phyloP scores from a whole-genome alignment of 306 rosid genomes.

The Corylus americana region DNA sequence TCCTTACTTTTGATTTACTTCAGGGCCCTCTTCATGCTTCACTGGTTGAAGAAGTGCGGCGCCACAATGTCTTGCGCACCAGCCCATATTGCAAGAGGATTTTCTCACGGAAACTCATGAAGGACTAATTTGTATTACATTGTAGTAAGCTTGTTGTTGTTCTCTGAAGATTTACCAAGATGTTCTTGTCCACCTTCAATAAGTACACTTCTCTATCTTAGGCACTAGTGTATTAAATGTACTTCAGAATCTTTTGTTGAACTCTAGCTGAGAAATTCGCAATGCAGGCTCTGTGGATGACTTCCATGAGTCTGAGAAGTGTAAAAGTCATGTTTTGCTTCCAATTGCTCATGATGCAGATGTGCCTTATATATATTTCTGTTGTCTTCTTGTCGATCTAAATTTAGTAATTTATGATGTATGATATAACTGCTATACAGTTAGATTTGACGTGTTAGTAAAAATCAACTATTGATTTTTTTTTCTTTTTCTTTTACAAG shows the following conservation, averaged over 20 bases:
- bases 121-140: slow-evolving; percentile 38
- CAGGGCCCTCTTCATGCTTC: slow-evolving; percentile 61
- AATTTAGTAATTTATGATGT: slow-evolving; percentile 20
- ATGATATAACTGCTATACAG: not conserved
- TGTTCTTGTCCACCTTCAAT: not conserved
- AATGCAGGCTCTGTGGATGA: not conserved
- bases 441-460: no score
- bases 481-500: no score
- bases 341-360: slow-evolving; percentile 15
- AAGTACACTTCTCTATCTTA: slow-evolving; percentile 7
- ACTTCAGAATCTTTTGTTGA: not conserved
- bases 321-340: slow-evolving; percentile 4
- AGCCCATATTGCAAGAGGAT: slow-evolving; percentile 80
- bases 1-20: slow-evolving; percentile 1
- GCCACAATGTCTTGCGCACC: slow-evolving; percentile 47
- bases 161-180: slow-evolving; percentile 1
- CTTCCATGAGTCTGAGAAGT: slow-evolving; percentile 7
- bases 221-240: slow-evolving; percentile 10
- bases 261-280: not conserved
- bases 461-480: no score
- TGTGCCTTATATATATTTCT: slow-evolving; percentile 22
- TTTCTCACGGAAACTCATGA: slow-evolving; percentile 46
- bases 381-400: slow-evolving; percentile 18
- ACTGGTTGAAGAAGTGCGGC: slow-evolving; percentile 49
- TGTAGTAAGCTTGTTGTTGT: slow-evolving; percentile 33